Evolutionary conservation across 768 basidiomycete species (phyloP).

Genomic region (Russula earlei): DNA sequence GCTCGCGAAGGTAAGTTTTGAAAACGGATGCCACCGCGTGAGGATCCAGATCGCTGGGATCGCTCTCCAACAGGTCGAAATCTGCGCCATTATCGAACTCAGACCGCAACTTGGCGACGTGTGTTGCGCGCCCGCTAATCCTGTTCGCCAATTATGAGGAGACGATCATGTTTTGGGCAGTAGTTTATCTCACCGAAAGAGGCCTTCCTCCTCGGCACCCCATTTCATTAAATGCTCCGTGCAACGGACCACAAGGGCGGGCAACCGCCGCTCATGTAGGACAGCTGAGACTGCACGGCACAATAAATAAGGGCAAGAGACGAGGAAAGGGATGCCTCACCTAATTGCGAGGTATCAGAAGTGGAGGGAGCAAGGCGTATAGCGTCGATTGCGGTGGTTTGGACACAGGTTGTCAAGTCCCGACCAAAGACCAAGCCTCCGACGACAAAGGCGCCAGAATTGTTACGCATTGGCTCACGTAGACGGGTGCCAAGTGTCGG

Average conservation of each 20-base stretch:
- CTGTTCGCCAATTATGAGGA: constrained; percentile 32
- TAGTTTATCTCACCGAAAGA: constrained; percentile 58
- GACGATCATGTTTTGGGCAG: neutral
- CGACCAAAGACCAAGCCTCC: constrained; percentile 61
- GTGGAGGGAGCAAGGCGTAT: constrained; percentile 14
- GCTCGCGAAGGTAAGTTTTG: constrained; percentile 86
- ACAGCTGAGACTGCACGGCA: neutral
- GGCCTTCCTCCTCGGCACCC: constrained; percentile 80
- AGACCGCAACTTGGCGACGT: constrained; percentile 60
- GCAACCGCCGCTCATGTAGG: constrained; percentile 34
- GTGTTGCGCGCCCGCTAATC: constrained; percentile 74
- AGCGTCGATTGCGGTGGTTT: constrained; percentile 42
- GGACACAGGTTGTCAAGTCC: constrained; percentile 44
- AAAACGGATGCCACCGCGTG: constrained; percentile 91
- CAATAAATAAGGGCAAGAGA: constrained; percentile 13
- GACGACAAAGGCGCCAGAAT: constrained; percentile 24
- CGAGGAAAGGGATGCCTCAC: neutral
- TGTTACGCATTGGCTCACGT: constrained; percentile 42
- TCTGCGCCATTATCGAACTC: constrained; percentile 89
- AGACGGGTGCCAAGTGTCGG: constrained; percentile 48
- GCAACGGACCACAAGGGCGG: constrained; percentile 73
- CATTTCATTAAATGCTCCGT: constrained; percentile 73
- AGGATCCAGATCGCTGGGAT: constrained; percentile 84
- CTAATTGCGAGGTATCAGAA: constrained; percentile 3
- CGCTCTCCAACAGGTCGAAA: constrained; percentile 68